These are phyloP conservation scores for Neurospora hispaniola DNA, from an alignment of 495 filamentous ascomycete genomes.

Conservation along the genomic window DNA sequence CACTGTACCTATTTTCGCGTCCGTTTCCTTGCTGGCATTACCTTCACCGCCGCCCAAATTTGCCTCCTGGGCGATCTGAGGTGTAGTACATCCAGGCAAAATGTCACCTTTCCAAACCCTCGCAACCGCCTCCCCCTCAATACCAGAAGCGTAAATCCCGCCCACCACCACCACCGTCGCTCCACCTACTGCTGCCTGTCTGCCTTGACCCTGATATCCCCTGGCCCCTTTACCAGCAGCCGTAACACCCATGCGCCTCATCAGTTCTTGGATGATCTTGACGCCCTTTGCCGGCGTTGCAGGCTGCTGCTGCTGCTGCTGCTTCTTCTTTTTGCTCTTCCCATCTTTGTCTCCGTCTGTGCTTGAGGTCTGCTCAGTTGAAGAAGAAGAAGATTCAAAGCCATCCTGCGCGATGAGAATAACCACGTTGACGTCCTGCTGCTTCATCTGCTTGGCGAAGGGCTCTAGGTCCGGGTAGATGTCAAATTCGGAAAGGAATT, in stretches of 20 bases:
- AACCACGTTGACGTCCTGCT: background rate
- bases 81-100: background rate
- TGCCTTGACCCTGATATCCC: background rate
- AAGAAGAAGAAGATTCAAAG: background rate
- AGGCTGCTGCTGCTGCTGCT: background rate
- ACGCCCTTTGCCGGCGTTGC: background rate
- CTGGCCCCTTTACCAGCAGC: background rate
- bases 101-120: background rate
- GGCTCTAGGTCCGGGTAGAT: background rate
- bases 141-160: background rate
- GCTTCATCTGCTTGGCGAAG: background rate
- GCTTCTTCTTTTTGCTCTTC: background rate
- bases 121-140: background rate
- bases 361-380: background rate
- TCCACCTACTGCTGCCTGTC: background rate
- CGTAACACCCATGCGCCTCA: background rate
- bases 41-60: background rate
- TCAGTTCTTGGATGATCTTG: background rate
- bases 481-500: background rate
- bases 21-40: background rate
- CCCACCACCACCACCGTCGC: background rate
- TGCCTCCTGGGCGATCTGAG: background rate
- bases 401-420: background rate
- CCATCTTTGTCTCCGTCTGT: background rate
- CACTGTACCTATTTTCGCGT: background rate